A percentile compares a stretch with the other conserved stretches of the same genome.
Evolutionary conservation across 2,329 filamentous ascomycete species (phyloP).

Genomic region (Xylaria sp.): DNA sequence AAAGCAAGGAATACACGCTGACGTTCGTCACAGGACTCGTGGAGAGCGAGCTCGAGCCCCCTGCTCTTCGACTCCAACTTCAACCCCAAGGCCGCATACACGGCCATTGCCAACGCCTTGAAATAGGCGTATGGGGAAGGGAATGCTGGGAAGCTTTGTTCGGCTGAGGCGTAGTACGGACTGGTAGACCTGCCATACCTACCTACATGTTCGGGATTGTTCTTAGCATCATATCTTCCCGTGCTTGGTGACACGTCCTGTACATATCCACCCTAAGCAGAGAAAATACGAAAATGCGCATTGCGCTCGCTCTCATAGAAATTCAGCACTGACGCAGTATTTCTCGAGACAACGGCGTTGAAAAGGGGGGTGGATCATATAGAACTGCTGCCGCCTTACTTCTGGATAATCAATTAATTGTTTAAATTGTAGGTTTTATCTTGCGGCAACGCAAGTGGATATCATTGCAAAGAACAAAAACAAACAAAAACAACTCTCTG

Average conservation of each 20-base stretch:
- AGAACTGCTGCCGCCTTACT: background rate
- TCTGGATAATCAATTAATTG: background rate
- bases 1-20: background rate
- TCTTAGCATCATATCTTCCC: background rate
- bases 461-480: no score
- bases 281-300: slow-evolving; percentile 1
- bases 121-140: slow-evolving; percentile 7
- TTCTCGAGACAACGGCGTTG: background rate
- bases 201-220: background rate
- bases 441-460: slow-evolving; percentile 27
- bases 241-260: slow-evolving; percentile 17
- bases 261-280: slow-evolving; percentile 22
- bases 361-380: background rate
- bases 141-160: background rate
- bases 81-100: slow-evolving; percentile 63
- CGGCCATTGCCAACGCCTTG: slow-evolving; percentile 52
- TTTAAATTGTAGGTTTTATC: slow-evolving; percentile 2
- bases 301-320: background rate
- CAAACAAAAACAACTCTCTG: slow-evolving; percentile 22
- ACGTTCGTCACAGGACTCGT: slow-evolving; percentile 56
- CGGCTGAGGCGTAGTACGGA: background rate
- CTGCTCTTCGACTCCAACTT: slow-evolving; percentile 65
- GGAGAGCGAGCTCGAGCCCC: slow-evolving; percentile 60
- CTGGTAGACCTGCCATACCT: background rate
- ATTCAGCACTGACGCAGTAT: background rate